phyloP scores from a whole-genome alignment of 208 protist genomes.

The Trypanosoma scelopori region DNA sequence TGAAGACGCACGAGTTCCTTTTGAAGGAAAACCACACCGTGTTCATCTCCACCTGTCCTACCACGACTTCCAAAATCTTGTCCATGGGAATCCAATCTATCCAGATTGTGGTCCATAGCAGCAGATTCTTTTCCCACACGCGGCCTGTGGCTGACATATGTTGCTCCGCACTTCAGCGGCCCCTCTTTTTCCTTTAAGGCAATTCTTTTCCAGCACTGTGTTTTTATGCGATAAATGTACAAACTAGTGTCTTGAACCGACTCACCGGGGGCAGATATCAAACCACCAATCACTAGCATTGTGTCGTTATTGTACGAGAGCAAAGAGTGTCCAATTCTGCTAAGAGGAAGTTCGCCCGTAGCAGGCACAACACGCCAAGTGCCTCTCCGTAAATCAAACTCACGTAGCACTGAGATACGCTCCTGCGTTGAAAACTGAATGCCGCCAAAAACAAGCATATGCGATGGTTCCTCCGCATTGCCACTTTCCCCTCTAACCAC shows the following conservation, averaged over 20 bases:
- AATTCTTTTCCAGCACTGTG: constrained; percentile 3
- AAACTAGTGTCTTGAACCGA: constrained; percentile 10
- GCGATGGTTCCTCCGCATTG: not conserved
- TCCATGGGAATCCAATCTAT: not conserved
- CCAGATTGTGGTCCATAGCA: not conserved
- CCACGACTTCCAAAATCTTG: not conserved
- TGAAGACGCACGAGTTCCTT: too few species aligned
- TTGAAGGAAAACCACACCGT: too few species aligned
- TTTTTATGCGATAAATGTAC: constrained; percentile 4
- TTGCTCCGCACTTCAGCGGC: not conserved
- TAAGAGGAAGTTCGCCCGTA: constrained; percentile 9
- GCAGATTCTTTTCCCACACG: not conserved
- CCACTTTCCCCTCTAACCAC: not conserved
- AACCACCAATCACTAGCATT: constrained; percentile 7
- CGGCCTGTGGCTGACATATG: not conserved
- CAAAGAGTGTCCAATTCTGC: constrained; percentile 11
- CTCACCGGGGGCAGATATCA: not conserved
- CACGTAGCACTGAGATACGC: constrained; percentile 1
- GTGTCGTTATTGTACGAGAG: constrained; percentile 2
- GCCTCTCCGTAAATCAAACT: constrained; percentile 18
- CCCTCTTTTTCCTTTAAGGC: not conserved
- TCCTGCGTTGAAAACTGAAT: constrained; percentile 14
- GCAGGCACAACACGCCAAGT: not conserved
- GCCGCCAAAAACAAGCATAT: constrained; percentile 18
- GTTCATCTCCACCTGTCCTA: not conserved